Evolutionary conservation across 1,284 basidiomycete species (phyloP).

Genomic region (Trichosporon sp.): DNA sequence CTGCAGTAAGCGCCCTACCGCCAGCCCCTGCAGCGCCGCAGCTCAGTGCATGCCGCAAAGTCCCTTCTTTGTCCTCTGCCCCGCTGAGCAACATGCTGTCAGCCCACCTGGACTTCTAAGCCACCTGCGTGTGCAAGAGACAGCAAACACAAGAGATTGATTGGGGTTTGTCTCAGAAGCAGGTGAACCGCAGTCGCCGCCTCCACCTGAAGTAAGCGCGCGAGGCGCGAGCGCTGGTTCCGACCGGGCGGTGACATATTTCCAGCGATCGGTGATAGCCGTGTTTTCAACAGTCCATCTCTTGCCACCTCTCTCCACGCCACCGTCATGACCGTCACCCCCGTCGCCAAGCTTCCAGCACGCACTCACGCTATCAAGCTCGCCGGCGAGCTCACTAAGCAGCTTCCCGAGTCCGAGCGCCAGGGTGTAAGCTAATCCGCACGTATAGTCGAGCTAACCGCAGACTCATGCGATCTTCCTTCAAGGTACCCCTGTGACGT

Average conservation of each 20-base stretch:
- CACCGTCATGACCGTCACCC: conserved; percentile 22
- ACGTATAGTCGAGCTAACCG: background rate
- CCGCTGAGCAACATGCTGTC: no score
- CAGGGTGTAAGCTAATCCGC: conserved; percentile 36
- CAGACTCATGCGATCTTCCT: conserved; percentile 54
- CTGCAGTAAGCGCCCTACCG: no score
- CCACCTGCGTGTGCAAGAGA: no score
- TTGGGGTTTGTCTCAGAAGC: no score
- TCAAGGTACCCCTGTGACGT: conserved; percentile 61
- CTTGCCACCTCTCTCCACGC: conserved; percentile 8
- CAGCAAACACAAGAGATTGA: no score
- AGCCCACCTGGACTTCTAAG: no score
- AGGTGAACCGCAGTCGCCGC: no score
- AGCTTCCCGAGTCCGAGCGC: conserved; percentile 38
- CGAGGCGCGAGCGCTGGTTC: background rate
- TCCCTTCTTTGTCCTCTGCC: no score
- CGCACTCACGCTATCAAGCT: conserved; percentile 51
- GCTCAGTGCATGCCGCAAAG: no score
- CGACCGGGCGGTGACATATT: conserved; percentile 11
- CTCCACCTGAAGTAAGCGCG: conserved; percentile 8
- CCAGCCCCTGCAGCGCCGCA: no score
- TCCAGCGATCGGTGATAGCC: conserved; percentile 6
- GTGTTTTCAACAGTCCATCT: conserved; percentile 12
- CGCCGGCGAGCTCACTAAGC: conserved; percentile 41
- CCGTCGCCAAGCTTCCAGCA: conserved; percentile 44